Conservation (phyloP, 2,329 filamentous ascomycete species). For the Monosporascus ibericus region DNA sequence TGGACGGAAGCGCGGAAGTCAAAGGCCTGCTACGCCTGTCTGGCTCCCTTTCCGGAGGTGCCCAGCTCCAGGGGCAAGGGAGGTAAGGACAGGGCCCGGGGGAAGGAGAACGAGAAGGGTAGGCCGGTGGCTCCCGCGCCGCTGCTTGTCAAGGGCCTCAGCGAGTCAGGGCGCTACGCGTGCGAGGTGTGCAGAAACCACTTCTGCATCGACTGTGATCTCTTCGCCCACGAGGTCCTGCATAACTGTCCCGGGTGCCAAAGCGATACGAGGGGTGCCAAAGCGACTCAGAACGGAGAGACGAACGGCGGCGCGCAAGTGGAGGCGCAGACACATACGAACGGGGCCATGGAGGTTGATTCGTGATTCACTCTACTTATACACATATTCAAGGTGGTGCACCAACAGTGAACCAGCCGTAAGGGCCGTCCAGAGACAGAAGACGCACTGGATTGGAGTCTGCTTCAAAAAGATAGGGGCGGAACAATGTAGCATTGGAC, state of each 20-base stretch:
- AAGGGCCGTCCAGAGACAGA: no score
- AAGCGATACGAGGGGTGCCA: slow-evolving; percentile 36
- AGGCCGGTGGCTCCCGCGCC: slow-evolving; percentile 11
- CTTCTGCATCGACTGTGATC: slow-evolving; percentile 97
- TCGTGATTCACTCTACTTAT: slow-evolving; percentile 15
- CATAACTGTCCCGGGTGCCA: slow-evolving; percentile 95
- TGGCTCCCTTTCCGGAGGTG: slow-evolving; percentile 60
- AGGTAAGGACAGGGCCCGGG: slow-evolving; percentile 16
- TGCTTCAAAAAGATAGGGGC: no score
- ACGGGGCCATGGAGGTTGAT: slow-evolving; percentile 42
- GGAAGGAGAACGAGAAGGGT: slow-evolving; percentile 11
- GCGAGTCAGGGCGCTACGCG: slow-evolving; percentile 81
- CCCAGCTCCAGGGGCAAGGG: slow-evolving; percentile 17
- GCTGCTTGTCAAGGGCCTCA: slow-evolving; percentile 55
- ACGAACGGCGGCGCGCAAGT: slow-evolving; percentile 7
- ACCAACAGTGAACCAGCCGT: no score
- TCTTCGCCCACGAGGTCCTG: slow-evolving; percentile 88
- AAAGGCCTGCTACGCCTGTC: slow-evolving; percentile 71
- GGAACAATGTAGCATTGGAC: no score
- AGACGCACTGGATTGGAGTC: no score
- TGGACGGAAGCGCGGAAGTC: slow-evolving; percentile 66
- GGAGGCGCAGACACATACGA: slow-evolving; percentile 12
- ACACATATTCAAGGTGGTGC: not conserved
- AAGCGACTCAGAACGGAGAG: slow-evolving; percentile 1
- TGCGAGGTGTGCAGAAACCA: slow-evolving; percentile 83